Percentiles rank a stretch among this genome's conserved stretches.
Conservation (phyloP, 2,329 filamentous ascomycete genomes). For the Scedosporium dehoogii region DNA sequence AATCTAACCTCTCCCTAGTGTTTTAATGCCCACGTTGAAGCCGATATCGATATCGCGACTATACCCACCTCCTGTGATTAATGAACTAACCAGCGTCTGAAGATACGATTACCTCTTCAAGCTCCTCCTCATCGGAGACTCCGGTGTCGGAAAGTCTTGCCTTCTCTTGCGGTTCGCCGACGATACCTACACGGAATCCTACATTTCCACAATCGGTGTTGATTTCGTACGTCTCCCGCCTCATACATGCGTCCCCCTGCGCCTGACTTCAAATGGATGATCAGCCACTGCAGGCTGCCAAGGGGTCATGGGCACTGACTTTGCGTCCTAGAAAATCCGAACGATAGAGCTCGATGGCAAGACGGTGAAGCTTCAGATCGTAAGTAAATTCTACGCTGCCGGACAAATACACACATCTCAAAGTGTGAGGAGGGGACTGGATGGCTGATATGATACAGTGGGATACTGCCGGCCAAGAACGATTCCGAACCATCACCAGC, state of each 20-base stretch:
- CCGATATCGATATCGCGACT: neutral
- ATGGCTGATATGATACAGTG: conserved; percentile 49
- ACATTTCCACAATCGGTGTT: conserved; percentile 99
- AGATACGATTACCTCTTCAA: conserved; percentile 99
- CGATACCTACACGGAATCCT: conserved; percentile 98
- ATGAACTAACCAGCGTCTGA: conserved; percentile 7
- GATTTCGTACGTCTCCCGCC: conserved; percentile 68
- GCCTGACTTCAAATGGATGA: neutral
- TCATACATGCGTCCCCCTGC: neutral
- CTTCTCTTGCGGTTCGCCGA: conserved; percentile 95
- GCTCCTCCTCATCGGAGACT: conserved; percentile 99
- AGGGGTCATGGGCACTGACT: neutral
- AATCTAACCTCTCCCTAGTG: neutral
- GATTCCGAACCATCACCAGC: conserved; percentile 98
- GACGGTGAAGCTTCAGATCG: conserved; percentile 99
- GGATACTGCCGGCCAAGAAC: conserved; percentile 98
- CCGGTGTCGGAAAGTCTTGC: conserved; percentile 99
- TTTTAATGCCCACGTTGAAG: neutral
- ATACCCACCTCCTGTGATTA: neutral
- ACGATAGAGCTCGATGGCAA: conserved; percentile 99
- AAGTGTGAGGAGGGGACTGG: neutral
- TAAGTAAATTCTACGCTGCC: conserved; percentile 37
- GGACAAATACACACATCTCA: neutral
- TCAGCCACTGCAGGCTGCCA: neutral
- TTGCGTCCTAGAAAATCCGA: conserved; percentile 75